These are phyloP conservation scores for Mycena filopes DNA, from an alignment of 768 basidiomycete species.

Conservation along the genomic window DNA sequence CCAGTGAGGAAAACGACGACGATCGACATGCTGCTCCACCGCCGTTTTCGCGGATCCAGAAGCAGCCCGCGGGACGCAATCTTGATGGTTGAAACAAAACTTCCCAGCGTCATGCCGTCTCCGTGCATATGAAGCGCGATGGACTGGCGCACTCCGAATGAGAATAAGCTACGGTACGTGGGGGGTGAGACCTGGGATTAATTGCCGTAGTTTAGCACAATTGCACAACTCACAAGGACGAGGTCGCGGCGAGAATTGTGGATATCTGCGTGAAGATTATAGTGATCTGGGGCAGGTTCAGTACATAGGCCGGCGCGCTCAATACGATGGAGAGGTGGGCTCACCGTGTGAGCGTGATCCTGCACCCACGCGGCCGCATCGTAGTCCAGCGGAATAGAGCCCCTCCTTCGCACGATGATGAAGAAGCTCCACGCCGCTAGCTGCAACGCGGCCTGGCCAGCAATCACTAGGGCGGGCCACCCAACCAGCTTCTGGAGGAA, in stretches of 20 bases:
- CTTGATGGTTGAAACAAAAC: neutral
- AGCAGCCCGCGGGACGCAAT: neutral
- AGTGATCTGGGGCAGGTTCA: too few species aligned
- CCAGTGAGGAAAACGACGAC: neutral
- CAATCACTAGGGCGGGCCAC: slow-evolving; percentile 10
- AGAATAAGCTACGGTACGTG: slow-evolving; percentile 13
- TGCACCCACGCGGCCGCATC: neutral
- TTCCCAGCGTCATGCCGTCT: neutral
- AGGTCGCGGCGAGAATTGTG: neutral
- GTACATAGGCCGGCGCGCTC: too few species aligned
- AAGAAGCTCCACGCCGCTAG: neutral
- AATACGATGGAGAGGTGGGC: too few species aligned
- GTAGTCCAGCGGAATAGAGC: neutral
- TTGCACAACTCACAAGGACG: slow-evolving; percentile 2
- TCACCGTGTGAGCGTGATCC: neutral
- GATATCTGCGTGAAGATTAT: slow-evolving; percentile 5
- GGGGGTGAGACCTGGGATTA: too few species aligned
- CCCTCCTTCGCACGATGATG: neutral
- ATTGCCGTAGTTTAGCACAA: too few species aligned
- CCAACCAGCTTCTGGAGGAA: neutral
- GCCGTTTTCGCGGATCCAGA: neutral
- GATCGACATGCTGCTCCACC: slow-evolving; percentile 1
- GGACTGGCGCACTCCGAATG: neutral
- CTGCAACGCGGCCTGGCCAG: neutral
- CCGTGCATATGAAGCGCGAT: slow-evolving; percentile 1